Base-by-base conservation (phyloP, 2,329 filamentous ascomycete species). In the Dichotomopilus funicola region DNA sequence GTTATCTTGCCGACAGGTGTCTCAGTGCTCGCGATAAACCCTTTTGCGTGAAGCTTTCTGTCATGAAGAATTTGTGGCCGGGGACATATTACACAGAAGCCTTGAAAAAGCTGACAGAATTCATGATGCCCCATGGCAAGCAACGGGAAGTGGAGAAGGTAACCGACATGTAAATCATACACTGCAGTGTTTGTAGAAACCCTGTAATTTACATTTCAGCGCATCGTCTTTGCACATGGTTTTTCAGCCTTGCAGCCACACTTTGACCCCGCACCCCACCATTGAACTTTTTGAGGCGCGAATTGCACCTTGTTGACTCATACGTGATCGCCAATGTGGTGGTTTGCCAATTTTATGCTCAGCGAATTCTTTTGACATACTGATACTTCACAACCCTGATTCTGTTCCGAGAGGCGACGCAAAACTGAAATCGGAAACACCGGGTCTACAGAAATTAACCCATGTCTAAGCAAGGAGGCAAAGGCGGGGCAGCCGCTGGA, bases 391-490 rank as follows among this genome's bases (percentile, higher is more conserved):
- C 12, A 36, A 9, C 37, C 37, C 37, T 9, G 13, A 42, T 12
- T n/a, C 11, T 42, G 11, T 42, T 12, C 40, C 40, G 13, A 13
- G 5, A 7, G 40, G 5, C 6, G 6, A 42, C 13, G 6, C 40
- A 6, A 7, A 42, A 42, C 10, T 42, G 13, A 38, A 11, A 13
- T 13, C 40, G 12, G 12, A 6, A n/a, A 7, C 3, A 41, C 35
- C 9, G 6, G 27, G 13, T 10, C 12, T 6, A 19, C 19, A 33
- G 31, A 27, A 11, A 49, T 19, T 19, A 34, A 27, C 13, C 44
- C 55, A 79, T 79, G 77, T 78, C 76, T 37, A 66, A 64, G 61
- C 75, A 67, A 72, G 75, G 67, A 69, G 71, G 60, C 71, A 75
- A 66, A 53, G 67, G 65, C 64, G 70, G 62, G 44, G 68, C 63